These are phyloP conservation scores for Pichia sp. DNA, from an alignment of 1,139 yeast species.

Conservation along the genomic window DNA sequence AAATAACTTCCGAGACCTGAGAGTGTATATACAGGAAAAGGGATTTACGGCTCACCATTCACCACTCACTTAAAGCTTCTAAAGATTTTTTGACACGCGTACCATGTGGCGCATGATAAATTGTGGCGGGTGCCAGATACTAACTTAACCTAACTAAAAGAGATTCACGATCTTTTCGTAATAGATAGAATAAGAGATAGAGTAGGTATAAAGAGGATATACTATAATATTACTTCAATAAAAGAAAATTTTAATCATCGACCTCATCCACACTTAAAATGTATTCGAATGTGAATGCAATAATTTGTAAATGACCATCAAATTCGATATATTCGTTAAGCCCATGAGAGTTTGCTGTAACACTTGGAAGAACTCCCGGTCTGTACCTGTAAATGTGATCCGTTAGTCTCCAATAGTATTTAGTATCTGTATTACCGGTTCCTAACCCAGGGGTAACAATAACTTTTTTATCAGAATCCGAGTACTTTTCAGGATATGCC, in stretches of 20 bases:
- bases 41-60: no score
- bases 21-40: no score
- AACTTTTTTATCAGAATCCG: conserved; percentile 40
- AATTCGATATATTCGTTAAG: conserved; percentile 56
- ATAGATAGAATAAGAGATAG: not conserved
- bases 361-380: conserved; percentile 35
- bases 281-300: conserved; percentile 49
- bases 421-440: conserved; percentile 85
- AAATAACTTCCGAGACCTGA: no score
- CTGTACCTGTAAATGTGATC: conserved; percentile 65
- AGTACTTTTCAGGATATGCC: conserved; percentile 37
- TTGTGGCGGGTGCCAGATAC: no score
- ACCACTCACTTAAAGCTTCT: no score
- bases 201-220: not conserved
- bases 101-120: no score
- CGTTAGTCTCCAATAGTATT: conserved; percentile 73
- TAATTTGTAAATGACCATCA: conserved; percentile 53
- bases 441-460: conserved; percentile 65
- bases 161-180: no score
- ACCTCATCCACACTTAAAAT: conserved; percentile 19
- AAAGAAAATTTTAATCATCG: conserved; percentile 7
- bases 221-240: not conserved
- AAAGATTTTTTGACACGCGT: no score
- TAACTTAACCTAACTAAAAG: no score
- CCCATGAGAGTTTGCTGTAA: conserved; percentile 43